Evolutionary conservation across 805 yeast genomes (phyloP), one percentile per base, ranked within the genome.

Genomic region (Candida nemodendra): DNA sequence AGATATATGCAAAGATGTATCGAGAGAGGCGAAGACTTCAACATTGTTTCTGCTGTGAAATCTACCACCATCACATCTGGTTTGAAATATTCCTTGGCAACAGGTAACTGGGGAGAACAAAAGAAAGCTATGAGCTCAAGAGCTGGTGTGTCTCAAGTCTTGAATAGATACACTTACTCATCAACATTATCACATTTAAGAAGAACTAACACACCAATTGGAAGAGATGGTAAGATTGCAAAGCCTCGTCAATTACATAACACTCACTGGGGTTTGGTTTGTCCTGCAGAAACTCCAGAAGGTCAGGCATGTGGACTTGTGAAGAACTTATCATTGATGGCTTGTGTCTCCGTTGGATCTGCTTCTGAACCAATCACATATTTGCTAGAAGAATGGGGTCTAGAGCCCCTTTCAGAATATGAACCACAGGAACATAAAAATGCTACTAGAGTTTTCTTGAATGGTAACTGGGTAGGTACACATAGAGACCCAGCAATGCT

Each of bases 61-160:
- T 88, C 97, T 13, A 90, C 90, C 52, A 93, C 98, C 3, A 88
- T 93, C 54, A 93, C 99, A 26, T 91, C 95, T 45, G 99, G 99
- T 62, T 77, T 93, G 66, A 86, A 95, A 62, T 93, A 93, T 67
- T 93, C 99, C 27, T 74, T 93, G 58, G 99, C 99, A 38, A 93
- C 99, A 12, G 99, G 99, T 74, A 93, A 93, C 71, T 93, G 99
- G 99, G 99, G 99, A 71, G 99, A 93, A 67, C 99, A 93, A 65
- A 91, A 90, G 81, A 93, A 93, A 65, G 97, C 98, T 11, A 93
- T 93, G 99, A 81, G 93, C 45, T 82, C 97, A 14, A 83, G 96
- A 65, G 99, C 99, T 5, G 99, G 99, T 78, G 99, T 95, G 32
- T 91, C 98, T 18, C 99, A 93, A 72, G 99, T 93, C 50, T 76